Evolutionary conservation across 108 stramenopile species (phyloP).

Genomic region (Bacterosira constricta): DNA sequence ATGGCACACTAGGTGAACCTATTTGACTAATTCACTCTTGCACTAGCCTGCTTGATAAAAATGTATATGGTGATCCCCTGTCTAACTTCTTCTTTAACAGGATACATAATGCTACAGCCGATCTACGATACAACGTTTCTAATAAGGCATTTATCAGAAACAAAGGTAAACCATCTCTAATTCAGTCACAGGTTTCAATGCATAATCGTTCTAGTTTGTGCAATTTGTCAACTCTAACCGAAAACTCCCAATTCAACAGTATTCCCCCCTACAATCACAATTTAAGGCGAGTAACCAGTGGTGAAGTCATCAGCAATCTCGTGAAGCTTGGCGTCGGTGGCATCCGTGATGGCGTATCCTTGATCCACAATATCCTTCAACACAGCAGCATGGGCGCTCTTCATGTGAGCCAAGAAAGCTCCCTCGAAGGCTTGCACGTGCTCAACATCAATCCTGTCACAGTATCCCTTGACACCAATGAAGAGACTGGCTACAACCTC

Average conservation of each 20-base stretch:
- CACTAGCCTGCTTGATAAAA: too few relatives aligned
- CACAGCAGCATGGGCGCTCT: constrained; percentile 88
- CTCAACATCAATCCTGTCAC: constrained; percentile 98
- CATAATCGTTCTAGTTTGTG: neutral
- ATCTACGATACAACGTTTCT: constrained; percentile 3
- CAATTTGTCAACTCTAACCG: neutral
- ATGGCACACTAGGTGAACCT: too few relatives aligned
- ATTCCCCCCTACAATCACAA: neutral
- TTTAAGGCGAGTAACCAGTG: constrained; percentile 77
- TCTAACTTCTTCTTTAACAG: too few relatives aligned
- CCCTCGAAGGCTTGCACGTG: constrained; percentile 95
- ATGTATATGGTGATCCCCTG: too few relatives aligned
- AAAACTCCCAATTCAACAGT: neutral
- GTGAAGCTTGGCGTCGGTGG: constrained; percentile 82
- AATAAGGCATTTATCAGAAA: constrained; percentile 22
- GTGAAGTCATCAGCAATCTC: constrained; percentile 98
- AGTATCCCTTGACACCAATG: constrained; percentile 99
- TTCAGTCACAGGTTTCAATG: neutral
- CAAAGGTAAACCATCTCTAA: neutral
- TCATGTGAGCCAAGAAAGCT: constrained; percentile 95
- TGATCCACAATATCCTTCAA: constrained; percentile 88
- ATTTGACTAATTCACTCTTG: too few relatives aligned
- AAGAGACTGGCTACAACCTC: constrained; percentile 98
- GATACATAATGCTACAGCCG: neutral
- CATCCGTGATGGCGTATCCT: constrained; percentile 86